Evolutionary conservation across 495 filamentous ascomycete genomes (phyloP), one percentile per base, ranked within the genome.

Genomic region (Daldinia decipiens): DNA sequence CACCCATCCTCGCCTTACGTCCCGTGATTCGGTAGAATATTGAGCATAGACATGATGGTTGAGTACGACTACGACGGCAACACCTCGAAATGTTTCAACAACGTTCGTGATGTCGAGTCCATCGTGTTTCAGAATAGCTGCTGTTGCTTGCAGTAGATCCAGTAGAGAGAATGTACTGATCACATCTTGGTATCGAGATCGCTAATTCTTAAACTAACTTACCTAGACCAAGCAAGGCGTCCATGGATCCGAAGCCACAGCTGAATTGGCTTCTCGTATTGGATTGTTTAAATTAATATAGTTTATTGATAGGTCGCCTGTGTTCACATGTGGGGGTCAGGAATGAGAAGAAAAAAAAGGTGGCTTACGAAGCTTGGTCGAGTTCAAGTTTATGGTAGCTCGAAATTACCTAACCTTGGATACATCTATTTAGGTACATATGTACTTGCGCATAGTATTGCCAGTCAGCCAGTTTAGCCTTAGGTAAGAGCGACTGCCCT

Each of bases 31-130:
- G 70, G 65, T 62, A 60, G 40, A 57, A 56, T 43, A 54, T 68
- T 31, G 31, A 55, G 55, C 34, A 50, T 60, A 52, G 24, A 65
- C 51, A 59, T 45, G 36, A 59, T 57, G 39, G 60, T 68, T 32
- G 55, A 68, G 39, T 72, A 59, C 55, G 38, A 59, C 43, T 21
- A 52, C 31, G 34, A 56, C 31, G 56, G 24, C 27, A 45, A 63
- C 57, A 58, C 55, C 27, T 65, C 51, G 55, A 32, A 13, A 73
- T 65, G 70, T 68, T 68, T 73, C 70, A 68, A 73, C 54, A 13
- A 62, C 45, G 40, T 62, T 65, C 51, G 51, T 68, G 39, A 68
- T 65, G 61, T 57, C 57, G 60, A 68, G 65, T 58, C 65, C 61
- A 50, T 65, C 65, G 53, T 65, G 70, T 73, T 73, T 73, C 70